Evolutionary conservation across 2,329 filamentous ascomycete species (phyloP).

Genomic region (Parastagonospora avenae): DNA sequence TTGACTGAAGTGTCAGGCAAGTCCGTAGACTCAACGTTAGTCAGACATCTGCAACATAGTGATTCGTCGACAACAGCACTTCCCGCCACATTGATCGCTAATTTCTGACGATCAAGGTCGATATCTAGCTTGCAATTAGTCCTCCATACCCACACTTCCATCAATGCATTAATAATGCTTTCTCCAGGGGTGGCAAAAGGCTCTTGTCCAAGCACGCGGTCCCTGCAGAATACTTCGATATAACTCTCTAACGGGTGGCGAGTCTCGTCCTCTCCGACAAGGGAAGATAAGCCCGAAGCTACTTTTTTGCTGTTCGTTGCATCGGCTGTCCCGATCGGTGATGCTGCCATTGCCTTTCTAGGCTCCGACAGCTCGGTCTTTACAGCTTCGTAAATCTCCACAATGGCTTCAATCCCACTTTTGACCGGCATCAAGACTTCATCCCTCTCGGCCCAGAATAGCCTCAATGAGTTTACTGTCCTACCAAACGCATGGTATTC

Average conservation of each 20-base stretch:
- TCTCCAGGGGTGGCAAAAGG: not conserved
- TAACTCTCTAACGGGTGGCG: slow-evolving; percentile 14
- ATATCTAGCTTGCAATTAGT: slow-evolving; percentile 2
- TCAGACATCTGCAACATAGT: slow-evolving; percentile 24
- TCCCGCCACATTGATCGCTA: slow-evolving; percentile 24
- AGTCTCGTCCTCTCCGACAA: not conserved
- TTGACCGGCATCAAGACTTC: slow-evolving; percentile 5
- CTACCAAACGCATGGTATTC: slow-evolving; percentile 30
- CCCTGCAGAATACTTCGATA: slow-evolving; percentile 13
- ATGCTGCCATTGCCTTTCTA: no score
- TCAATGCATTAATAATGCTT: slow-evolving; percentile 16
- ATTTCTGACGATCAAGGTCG: slow-evolving; percentile 12
- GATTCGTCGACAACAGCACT: slow-evolving; percentile 3
- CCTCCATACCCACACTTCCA: slow-evolving; percentile 34
- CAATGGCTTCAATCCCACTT: slow-evolving; percentile 10
- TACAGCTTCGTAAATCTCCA: slow-evolving; percentile 21
- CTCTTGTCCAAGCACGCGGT: not conserved
- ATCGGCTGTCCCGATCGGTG: no score
- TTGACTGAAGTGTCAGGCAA: slow-evolving; percentile 10
- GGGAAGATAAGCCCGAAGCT: no score
- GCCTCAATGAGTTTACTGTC: slow-evolving; percentile 18
- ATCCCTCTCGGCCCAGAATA: slow-evolving; percentile 8
- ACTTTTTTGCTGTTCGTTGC: no score
- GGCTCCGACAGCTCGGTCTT: not conserved
- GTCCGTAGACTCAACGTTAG: slow-evolving; percentile 15